A percentile compares a stretch with the other conserved stretches of the same genome.
Conservation (phyloP, 1,284 basidiomycete species). For the Cryptococcus sp. region DNA sequence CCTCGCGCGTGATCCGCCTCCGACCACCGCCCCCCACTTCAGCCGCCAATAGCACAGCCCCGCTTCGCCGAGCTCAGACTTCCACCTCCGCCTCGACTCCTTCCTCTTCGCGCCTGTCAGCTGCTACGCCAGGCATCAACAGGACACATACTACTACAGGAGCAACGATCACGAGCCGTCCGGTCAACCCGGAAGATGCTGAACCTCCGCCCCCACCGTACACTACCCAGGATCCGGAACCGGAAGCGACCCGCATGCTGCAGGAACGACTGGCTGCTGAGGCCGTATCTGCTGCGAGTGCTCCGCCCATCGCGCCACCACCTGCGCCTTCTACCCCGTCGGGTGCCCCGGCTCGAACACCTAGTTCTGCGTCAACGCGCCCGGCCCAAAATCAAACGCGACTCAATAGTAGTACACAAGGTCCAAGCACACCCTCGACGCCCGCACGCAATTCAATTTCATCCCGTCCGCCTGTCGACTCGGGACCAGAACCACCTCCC, state of each 20-base stretch:
- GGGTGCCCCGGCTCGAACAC: neutral
- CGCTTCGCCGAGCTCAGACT: slow-evolving; percentile 9
- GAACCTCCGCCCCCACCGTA: slow-evolving; percentile 50
- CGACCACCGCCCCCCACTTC: neutral
- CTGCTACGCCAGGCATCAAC: slow-evolving; percentile 6
- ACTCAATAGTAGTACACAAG: slow-evolving; percentile 1
- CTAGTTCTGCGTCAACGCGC: neutral
- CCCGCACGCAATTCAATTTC: neutral
- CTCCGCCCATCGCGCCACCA: neutral
- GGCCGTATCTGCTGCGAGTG: slow-evolving; percentile 16
- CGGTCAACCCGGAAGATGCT: slow-evolving; percentile 17
- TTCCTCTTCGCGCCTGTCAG: neutral
- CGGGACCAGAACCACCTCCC: slow-evolving; percentile 17
- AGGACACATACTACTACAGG: slow-evolving; percentile 14
- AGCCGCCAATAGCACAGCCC: neutral
- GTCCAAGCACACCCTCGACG: neutral
- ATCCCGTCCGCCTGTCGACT: neutral
- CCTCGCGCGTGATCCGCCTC: slow-evolving; percentile 20
- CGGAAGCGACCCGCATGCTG: slow-evolving; percentile 41
- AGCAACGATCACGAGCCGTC: neutral
- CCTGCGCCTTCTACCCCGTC: neutral
- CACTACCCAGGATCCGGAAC: slow-evolving; percentile 45
- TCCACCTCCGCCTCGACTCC: slow-evolving; percentile 2
- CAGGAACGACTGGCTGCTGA: slow-evolving; percentile 41
- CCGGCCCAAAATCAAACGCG: neutral